Conservation (phyloP, 148 eudicot genomes). For the Chenopodium album region DNA sequence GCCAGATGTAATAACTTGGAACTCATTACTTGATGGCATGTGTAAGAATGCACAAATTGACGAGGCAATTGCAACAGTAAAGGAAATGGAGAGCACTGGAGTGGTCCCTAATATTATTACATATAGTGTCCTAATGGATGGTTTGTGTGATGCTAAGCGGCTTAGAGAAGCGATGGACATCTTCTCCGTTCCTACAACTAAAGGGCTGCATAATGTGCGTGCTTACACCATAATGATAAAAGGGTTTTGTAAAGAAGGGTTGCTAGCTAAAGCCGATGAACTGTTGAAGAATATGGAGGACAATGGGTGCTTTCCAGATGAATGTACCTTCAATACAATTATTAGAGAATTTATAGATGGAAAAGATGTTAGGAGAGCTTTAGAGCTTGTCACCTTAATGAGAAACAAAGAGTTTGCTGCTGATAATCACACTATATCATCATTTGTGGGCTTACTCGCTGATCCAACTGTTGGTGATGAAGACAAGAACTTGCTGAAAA, state of each 20-base stretch:
- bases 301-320: constrained; percentile 26
- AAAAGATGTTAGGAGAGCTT: constrained; percentile 12
- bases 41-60: no score
- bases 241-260: constrained; percentile 28
- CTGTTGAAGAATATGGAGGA: constrained; percentile 11
- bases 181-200: constrained; percentile 4
- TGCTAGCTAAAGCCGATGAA: constrained; percentile 21
- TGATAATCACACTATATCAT: constrained; percentile 18
- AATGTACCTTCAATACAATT: constrained; percentile 17
- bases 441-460: constrained; percentile 10
- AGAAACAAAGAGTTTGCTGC: constrained; percentile 17
- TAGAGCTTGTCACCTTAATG: constrained; percentile 29
- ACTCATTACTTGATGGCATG: no score
- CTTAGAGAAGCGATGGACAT: constrained; percentile 2
- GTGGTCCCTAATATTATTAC: no score
- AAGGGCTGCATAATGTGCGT: constrained; percentile 16
- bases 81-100: no score
- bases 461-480: not conserved
- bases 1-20: no score
- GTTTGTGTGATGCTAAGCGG: constrained; percentile 17
- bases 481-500: constrained; percentile 13
- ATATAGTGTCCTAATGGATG: constrained; percentile 9
- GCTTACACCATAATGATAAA: constrained; percentile 12
- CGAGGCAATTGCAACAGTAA: no score
- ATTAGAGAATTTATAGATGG: constrained; percentile 1